Base-by-base conservation (phyloP, 208 protist genomes). In the Leishmania braziliensis region DNA sequence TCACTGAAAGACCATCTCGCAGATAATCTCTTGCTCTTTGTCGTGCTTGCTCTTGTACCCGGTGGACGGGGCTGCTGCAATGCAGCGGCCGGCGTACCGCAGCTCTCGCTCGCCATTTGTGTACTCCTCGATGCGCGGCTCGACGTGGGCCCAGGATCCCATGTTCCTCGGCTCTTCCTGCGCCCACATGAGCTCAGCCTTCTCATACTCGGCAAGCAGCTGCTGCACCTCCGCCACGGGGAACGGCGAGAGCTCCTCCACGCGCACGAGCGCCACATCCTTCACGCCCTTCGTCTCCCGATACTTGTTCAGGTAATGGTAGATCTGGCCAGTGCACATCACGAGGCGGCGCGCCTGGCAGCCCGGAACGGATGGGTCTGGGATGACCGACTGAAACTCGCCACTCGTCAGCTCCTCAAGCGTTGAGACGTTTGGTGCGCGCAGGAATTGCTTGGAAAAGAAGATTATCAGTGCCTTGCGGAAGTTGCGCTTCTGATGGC, bases 111-210 rank as follows among this genome's bases (percentile, higher is more conserved):
- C 70, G 72, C 90, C 95, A 6, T 86, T 72, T 20, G 92, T 95
- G 85, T 95, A 94, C 75, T 86, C 84, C 56, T 97, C 92, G 62
- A 98, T 85, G 77, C 93, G 93, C n/a, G 92, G 85, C 84, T 95
- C 92, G 14, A 98, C 90, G 81, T 97, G 90, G 9, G 69, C 82
- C 95, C 95, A 99, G 20, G 98, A 89, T 79, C 99, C 99, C 92
- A 98, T 98, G 88, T 99, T 99, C 86, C 94, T 96, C 65, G 99
- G 99, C 92, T 99, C 99, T 88, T 99, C 99, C 92, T 99, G 98
- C 71, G 90, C 93, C 99, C 98, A 99, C 79, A 96, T 90, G 18
- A 98, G 82, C 77, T 98, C 93, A 14, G 98, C 98, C 72, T 94
- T 91, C 58, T 86, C 86, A 89, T 99, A 99, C 51, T 95, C 88